Evolutionary conservation across 306 rosid species (phyloP).

Genomic region (Malus orientalis): DNA sequence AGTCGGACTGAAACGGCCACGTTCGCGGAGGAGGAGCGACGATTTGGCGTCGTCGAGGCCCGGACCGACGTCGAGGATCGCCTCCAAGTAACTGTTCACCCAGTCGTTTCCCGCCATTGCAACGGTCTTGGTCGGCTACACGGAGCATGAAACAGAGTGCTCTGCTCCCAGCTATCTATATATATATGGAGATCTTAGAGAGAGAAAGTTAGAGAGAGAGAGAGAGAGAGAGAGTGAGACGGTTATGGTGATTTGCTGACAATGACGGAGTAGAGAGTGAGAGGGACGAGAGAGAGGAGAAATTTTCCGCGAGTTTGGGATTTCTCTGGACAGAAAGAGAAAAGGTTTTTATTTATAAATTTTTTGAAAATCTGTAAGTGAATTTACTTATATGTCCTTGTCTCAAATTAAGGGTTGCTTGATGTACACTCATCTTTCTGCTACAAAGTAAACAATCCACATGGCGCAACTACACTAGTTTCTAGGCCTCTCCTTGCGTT

Average conservation of each 20-base stretch:
- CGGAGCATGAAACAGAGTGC: constrained; percentile 1
- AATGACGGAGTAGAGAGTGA: not conserved
- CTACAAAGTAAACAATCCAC: not conserved
- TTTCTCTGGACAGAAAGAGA: not conserved
- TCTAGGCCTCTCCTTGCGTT: no score
- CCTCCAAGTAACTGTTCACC: constrained; percentile 56
- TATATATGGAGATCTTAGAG: not conserved
- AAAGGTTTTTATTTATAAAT: not conserved
- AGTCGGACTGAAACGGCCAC: constrained; percentile 53
- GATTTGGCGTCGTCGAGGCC: constrained; percentile 43
- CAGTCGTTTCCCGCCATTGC: constrained; percentile 61
- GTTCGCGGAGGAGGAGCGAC: constrained; percentile 43
- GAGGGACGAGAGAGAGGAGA: not conserved
- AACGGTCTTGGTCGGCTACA: not conserved
- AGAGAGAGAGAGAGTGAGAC: not conserved
- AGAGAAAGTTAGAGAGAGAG: not conserved
- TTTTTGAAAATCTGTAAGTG: not conserved
- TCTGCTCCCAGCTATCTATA: not conserved
- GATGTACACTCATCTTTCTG: not conserved
- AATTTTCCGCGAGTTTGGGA: not conserved
- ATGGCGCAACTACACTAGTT: no score
- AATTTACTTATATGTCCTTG: not conserved
- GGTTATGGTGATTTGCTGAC: not conserved
- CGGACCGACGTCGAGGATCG: constrained; percentile 55
- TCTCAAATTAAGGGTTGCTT: not conserved